These are phyloP conservation scores for Avicennia marina DNA, from an alignment of 257 asterid genomes.

Conservation along the genomic window DNA sequence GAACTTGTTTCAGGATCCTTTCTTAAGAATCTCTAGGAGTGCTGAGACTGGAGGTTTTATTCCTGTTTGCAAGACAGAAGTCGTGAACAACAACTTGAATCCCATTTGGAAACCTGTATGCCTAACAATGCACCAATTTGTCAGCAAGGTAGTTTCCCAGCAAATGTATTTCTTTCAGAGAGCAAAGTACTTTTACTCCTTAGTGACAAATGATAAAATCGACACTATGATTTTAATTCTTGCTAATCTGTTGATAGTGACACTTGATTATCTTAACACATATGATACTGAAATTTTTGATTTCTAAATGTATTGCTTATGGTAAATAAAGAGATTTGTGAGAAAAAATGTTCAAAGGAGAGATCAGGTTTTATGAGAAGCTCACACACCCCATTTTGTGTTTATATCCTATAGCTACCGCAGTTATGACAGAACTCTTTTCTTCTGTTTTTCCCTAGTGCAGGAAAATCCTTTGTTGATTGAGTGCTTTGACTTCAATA, in stretches of 20 bases:
- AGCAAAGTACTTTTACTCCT: not conserved
- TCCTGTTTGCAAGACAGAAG: conserved; percentile 79
- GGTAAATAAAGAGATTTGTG: not conserved
- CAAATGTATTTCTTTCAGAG: not conserved
- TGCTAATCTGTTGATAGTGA: not conserved
- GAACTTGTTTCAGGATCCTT: conserved; percentile 58
- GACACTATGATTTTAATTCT: not conserved
- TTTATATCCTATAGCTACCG: too few species aligned
- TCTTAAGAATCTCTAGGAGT: conserved; percentile 67
- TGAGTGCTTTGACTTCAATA: conserved; percentile 81
- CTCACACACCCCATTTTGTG: not conserved
- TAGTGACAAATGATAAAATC: not conserved
- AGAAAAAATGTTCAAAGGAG: not conserved
- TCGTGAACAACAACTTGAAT: conserved; percentile 71
- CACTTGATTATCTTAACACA: not conserved
- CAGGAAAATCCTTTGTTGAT: conserved; percentile 77
- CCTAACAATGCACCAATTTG: conserved; percentile 49
- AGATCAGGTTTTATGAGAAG: not conserved
- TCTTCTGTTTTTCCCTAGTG: conserved; percentile 7
- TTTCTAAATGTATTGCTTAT: not conserved
- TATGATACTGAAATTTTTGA: conserved; percentile 3
- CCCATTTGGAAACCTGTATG: conserved; percentile 60
- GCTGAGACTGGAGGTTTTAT: conserved; percentile 50
- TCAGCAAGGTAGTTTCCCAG: conserved; percentile 43
- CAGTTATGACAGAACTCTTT: not conserved